Base-by-base conservation (phyloP, 257 asterid species). In the Scutellaria baicalensis region DNA sequence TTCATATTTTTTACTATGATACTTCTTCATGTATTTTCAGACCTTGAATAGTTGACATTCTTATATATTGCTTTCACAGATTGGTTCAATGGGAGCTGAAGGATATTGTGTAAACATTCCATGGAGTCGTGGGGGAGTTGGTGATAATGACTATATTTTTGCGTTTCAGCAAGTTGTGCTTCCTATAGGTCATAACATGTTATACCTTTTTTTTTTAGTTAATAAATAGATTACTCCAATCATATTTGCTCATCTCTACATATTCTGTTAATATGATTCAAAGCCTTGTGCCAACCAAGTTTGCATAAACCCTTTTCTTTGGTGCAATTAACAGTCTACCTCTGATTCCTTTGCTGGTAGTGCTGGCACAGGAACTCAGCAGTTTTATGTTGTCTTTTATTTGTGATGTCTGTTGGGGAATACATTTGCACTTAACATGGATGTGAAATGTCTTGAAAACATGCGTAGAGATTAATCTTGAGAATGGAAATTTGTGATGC, bases 81-180 rank as follows among this genome's bases (percentile, higher is more conserved):
- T 91, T 79, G 99, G 99, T 76, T 70, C 82, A 38, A 85, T 83
- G 88, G 97, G 90, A 48, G 99, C 97, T 4, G 93, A 91, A 85
- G 99, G 99, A 73, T 91, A 82, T 73, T 91, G 99, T 80, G 96
- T 94, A 44, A 94, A 94, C 83, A 73, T 91, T 77, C 99, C 97
- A 58, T 91, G 99, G 99, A 84, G 91, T 70, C 74, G 90, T 39
- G 95, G 95, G 58, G 99, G 99, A 78, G 96, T 94, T 81, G 96
- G 97, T 17, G 97, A 94, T 83, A 88, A 86, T 75, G 99, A 94
- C 83, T 94, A 94, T 77, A 57, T 91, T 61, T 89, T 86, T 81
- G 97, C 97, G 72, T 94, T 94, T 85, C 92, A 94, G 82, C 84
- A 91, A 66, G 82, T 86, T 61, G 97, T 94, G 69, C 90, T 94